These are phyloP conservation scores for Coniochaeta sp. DNA, from an alignment of 2,329 filamentous ascomycete species.

Conservation along the genomic window DNA sequence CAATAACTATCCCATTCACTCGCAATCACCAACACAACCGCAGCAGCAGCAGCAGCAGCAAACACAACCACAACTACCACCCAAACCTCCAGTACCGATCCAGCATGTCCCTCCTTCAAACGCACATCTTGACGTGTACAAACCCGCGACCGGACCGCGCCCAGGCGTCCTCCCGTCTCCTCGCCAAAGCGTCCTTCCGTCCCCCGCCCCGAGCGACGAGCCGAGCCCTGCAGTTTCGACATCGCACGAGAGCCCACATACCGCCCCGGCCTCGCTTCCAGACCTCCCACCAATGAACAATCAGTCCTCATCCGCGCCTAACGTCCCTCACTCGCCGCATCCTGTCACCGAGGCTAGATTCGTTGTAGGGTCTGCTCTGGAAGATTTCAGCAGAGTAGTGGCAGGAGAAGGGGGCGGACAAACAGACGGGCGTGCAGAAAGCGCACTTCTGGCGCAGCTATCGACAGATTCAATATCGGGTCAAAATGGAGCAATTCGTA, in stretches of 20 bases:
- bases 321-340: neutral
- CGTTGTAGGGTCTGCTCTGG: slow-evolving; percentile 6
- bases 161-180: too few relatives aligned
- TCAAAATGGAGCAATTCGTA: neutral
- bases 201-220: slow-evolving; percentile 58
- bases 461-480: neutral
- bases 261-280: slow-evolving; percentile 18
- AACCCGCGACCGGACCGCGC: neutral
- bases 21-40: too few relatives aligned
- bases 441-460: neutral
- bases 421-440: neutral
- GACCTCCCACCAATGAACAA: slow-evolving; percentile 18
- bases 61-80: too few relatives aligned
- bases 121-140: neutral
- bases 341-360: slow-evolving; percentile 21
- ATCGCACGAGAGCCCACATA: slow-evolving; percentile 26
- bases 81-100: neutral
- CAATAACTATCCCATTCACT: too few relatives aligned
- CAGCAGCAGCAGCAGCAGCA: too few relatives aligned
- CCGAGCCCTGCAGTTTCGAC: slow-evolving; percentile 36
- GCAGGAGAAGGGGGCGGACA: neutral
- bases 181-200: slow-evolving; percentile 43
- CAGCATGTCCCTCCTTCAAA: slow-evolving; percentile 2
- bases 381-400: neutral
- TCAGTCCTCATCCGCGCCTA: neutral